Percentiles rank a stretch among this genome's conserved stretches.
Conservation (phyloP, 2,329 filamentous ascomycete genomes). For the Phoma herbarum region DNA sequence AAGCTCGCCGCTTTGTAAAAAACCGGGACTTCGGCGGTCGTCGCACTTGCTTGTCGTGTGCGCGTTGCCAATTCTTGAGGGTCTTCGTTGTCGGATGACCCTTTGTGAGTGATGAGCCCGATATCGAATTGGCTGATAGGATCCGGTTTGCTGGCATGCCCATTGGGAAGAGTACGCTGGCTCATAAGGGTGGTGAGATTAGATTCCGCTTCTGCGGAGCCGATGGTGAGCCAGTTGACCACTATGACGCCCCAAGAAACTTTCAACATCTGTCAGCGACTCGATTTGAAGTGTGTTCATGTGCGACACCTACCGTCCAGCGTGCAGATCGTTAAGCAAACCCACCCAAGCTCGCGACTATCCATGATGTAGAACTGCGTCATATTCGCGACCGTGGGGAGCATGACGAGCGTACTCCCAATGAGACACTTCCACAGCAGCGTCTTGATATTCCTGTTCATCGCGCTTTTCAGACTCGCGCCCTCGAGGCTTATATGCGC, state of each 20-base stretch:
- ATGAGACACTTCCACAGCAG: conserved; percentile 39
- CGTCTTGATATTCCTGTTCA: conserved; percentile 30
- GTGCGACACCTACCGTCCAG: conserved; percentile 52
- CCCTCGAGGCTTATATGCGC: conserved; percentile 1
- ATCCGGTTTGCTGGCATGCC: background rate
- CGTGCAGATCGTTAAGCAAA: conserved; percentile 52
- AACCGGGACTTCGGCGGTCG: conserved; percentile 10
- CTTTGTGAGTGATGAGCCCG: background rate
- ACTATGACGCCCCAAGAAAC: conserved; percentile 40
- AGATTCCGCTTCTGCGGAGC: conserved; percentile 34
- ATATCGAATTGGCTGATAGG: conserved; percentile 1
- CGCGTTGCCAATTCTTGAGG: conserved; percentile 4
- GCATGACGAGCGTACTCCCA: conserved; percentile 45
- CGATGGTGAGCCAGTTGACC: conserved; percentile 44
- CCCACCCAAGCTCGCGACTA: conserved; percentile 49
- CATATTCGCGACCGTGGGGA: conserved; percentile 51
- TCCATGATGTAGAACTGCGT: conserved; percentile 40
- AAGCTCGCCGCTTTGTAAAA: conserved; percentile 14
- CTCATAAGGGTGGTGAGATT: conserved; percentile 27
- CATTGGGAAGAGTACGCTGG: conserved; percentile 7
- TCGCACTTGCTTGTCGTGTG: conserved; percentile 9
- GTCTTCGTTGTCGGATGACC: background rate
- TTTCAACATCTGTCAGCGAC: too few relatives aligned
- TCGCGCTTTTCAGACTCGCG: conserved; percentile 1
- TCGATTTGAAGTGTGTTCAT: too few relatives aligned